Conservation (phyloP, 2,329 filamentous ascomycete species). For the Colletotrichum noveboracense region DNA sequence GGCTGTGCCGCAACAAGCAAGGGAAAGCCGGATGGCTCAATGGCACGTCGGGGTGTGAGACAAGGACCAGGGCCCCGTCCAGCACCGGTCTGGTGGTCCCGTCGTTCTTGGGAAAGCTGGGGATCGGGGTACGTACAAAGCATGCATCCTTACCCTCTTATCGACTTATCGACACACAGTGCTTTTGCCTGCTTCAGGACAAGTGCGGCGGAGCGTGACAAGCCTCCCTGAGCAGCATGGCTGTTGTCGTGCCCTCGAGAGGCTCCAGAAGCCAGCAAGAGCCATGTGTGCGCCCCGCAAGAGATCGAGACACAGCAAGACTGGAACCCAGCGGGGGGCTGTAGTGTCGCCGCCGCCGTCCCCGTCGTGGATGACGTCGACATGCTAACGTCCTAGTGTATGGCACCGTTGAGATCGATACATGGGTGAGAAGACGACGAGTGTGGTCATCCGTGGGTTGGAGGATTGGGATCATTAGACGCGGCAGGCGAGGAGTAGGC, state of each 20-base stretch:
- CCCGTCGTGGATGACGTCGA: neutral
- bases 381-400: neutral
- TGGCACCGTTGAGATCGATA: neutral
- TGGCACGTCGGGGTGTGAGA: constrained; percentile 15
- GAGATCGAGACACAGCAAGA: neutral
- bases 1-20: constrained; percentile 22
- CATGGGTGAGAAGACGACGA: neutral
- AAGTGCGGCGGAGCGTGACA: constrained; percentile 12
- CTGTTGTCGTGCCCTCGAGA: neutral
- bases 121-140: constrained; percentile 10
- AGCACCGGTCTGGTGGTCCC: constrained; percentile 16
- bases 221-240: constrained; percentile 9
- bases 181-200: constrained; percentile 9
- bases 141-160: neutral
- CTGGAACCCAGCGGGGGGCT: neutral
- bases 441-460: neutral
- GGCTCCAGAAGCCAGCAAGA: neutral
- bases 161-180: constrained; percentile 13
- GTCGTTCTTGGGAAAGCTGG: constrained; percentile 20
- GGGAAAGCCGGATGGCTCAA: constrained; percentile 19
- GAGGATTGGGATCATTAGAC: neutral
- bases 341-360: neutral
- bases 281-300: constrained; percentile 8
- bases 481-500: neutral
- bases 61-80: constrained; percentile 15